These are phyloP conservation scores for Aspergillus saccharolyticus DNA, from an alignment of 495 filamentous ascomycete genomes.

Conservation along the genomic window DNA sequence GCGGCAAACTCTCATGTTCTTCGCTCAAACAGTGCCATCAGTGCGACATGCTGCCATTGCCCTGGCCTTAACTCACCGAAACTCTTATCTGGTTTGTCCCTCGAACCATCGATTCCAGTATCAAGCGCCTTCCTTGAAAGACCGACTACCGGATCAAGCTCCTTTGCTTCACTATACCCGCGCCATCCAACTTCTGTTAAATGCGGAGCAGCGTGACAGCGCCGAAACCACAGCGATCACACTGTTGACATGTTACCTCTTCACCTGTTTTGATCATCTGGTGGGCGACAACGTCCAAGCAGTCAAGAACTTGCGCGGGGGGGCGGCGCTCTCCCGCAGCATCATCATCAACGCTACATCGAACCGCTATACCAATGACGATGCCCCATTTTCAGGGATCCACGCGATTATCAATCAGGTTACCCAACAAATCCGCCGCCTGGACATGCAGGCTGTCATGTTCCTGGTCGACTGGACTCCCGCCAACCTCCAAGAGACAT, in stretches of 20 bases:
- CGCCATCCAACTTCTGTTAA: constrained; percentile 9
- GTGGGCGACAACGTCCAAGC: constrained; percentile 9
- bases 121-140: constrained; percentile 7
- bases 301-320: constrained; percentile 9
- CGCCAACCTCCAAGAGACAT: background rate
- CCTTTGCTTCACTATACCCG: constrained; percentile 11
- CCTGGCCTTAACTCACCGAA: constrained; percentile 23
- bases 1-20: constrained; percentile 27
- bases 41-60: constrained; percentile 30
- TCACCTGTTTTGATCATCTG: constrained; percentile 13
- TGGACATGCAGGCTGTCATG: constrained; percentile 9
- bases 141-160: constrained; percentile 4
- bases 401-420: constrained; percentile 7
- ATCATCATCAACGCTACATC: constrained; percentile 5
- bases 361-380: background rate
- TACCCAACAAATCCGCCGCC: constrained; percentile 8
- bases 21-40: constrained; percentile 28
- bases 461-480: constrained; percentile 12
- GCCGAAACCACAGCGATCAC: constrained; percentile 6
- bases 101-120: constrained; percentile 1
- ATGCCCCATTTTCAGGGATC: constrained; percentile 1
- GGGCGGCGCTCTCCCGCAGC: constrained; percentile 8
- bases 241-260: constrained; percentile 10
- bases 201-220: constrained; percentile 3
- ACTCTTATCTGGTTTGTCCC: constrained; percentile 11